Evolutionary conservation across 768 basidiomycete genomes (phyloP), one percentile per base, ranked within the genome.

Genomic region (Rhodotorula kratochvilovae): DNA sequence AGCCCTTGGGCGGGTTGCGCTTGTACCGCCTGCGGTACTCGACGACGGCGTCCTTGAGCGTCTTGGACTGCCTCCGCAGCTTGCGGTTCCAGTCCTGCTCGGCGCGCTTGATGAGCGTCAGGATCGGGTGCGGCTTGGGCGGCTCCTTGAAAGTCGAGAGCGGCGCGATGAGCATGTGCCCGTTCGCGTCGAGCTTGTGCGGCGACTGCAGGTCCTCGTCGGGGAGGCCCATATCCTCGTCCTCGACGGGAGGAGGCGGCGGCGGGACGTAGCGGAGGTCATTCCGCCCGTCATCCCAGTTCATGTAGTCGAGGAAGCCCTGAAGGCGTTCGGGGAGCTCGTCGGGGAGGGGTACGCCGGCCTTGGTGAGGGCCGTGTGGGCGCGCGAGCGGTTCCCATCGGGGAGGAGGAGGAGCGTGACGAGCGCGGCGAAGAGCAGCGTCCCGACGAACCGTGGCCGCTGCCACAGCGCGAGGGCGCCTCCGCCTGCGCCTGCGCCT

Each of bases 1-100:
- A 99, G 2, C 93, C 95, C 54, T 85, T 86, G 0, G 96, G 95
- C 10, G 96, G 96, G 46, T 86, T 81, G 48, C 90, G 85, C 17
- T 83, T 82, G 80, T 95, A 93, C 68, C 93, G 84, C 66, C 85
- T 82, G 74, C 82, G 86, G 81, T 99, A 99, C 80, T 95, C 92
- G 16, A 80, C 80, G 0, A 91, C 90, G 1, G 95, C 95, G 36
- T 86, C 86, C 51, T 82, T 82, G 46, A 98, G 83, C 1, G 90
- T 89, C 76, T 85, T 86, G 80, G 90, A 92, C 82, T 98, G 96
- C 61, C 83, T 82, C 4, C 82, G 82, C 39, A 98, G 81, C 76
- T 89, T 85, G 45, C 82, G 80, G 46, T 86, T 84, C 80, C 87
- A 97, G 63, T 84, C 84, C n/a, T 79, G 79, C 79, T 92, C 91